Evolutionary conservation across 257 asterid species (phyloP).

Genomic region (Fraxinus americana): DNA sequence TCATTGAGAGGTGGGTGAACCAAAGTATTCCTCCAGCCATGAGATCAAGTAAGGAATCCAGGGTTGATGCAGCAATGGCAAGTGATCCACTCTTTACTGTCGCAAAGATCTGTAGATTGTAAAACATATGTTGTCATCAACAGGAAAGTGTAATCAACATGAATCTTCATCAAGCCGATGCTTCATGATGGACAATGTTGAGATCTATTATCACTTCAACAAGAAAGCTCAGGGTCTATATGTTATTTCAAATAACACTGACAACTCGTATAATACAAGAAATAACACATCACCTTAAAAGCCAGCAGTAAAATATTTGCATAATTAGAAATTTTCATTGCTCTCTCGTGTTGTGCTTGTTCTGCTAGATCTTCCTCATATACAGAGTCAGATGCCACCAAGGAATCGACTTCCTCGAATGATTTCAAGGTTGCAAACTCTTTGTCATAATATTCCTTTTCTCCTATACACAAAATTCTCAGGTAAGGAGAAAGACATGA

Average conservation of each 20-base stretch:
- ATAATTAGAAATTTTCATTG: constrained; percentile 84
- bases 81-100: constrained; percentile 77
- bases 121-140: not conserved
- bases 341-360: constrained; percentile 71
- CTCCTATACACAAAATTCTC: constrained; percentile 47
- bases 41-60: constrained; percentile 94
- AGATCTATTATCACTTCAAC: too few relatives aligned
- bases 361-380: constrained; percentile 68
- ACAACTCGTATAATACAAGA: not conserved
- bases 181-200: too few relatives aligned
- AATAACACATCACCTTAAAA: constrained; percentile 57
- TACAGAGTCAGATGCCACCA: constrained; percentile 43
- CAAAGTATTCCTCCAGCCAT: constrained; percentile 97
- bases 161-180: not conserved
- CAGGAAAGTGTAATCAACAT: too few relatives aligned
- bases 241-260: too few relatives aligned
- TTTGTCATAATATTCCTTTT: constrained; percentile 72
- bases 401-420: constrained; percentile 69
- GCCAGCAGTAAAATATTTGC: constrained; percentile 71
- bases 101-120: constrained; percentile 58
- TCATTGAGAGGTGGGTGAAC: constrained; percentile 86
- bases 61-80: constrained; percentile 95
- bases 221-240: too few relatives aligned
- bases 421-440: constrained; percentile 78
- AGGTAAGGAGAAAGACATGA: not conserved